A percentile compares a stretch with the other conserved stretches of the same genome.
phyloP scores from a whole-genome alignment of 306 rosid species.

The Corylus heterophylla region DNA sequence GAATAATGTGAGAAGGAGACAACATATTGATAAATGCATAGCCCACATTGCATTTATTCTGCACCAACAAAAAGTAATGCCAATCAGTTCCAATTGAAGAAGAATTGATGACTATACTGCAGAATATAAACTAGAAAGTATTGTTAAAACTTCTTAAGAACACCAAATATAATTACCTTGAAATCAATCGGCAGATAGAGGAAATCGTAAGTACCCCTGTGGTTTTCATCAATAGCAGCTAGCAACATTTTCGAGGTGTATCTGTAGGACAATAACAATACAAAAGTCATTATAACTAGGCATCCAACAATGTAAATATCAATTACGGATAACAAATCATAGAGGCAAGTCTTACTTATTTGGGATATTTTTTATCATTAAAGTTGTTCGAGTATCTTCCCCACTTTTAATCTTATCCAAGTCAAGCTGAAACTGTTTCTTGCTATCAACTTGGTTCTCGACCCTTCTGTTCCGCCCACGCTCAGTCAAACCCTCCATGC shows the following conservation, averaged over 20 bases:
- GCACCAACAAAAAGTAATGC: slow-evolving; percentile 30
- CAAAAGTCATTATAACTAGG: slow-evolving; percentile 9
- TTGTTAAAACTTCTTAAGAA: slow-evolving; percentile 8
- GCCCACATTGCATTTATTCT: slow-evolving; percentile 99
- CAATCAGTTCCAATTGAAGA: slow-evolving; percentile 24
- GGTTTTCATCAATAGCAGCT: slow-evolving; percentile 94
- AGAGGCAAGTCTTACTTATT: slow-evolving; percentile 68
- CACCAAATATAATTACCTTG: slow-evolving; percentile 54
- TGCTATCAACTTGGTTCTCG: slow-evolving; percentile 78
- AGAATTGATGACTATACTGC: background rate
- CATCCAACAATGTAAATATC: slow-evolving; percentile 13
- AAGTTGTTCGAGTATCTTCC: slow-evolving; percentile 90
- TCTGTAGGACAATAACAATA: slow-evolving; percentile 45
- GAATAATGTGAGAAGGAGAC: slow-evolving; percentile 79
- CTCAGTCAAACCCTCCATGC: slow-evolving; percentile 73
- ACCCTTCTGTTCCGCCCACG: slow-evolving; percentile 67
- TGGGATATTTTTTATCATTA: slow-evolving; percentile 98
- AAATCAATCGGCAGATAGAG: slow-evolving; percentile 96
- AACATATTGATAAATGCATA: slow-evolving; percentile 99
- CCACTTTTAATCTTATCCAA: slow-evolving; percentile 79
- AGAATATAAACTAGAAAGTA: background rate
- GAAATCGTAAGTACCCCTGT: slow-evolving; percentile 87
- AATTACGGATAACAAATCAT: slow-evolving; percentile 10
- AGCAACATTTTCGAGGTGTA: slow-evolving; percentile 96
- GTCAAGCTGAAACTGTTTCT: slow-evolving; percentile 93